Conservation (phyloP, 169 alveolate species). For the Plasmodium gaboni region DNA sequence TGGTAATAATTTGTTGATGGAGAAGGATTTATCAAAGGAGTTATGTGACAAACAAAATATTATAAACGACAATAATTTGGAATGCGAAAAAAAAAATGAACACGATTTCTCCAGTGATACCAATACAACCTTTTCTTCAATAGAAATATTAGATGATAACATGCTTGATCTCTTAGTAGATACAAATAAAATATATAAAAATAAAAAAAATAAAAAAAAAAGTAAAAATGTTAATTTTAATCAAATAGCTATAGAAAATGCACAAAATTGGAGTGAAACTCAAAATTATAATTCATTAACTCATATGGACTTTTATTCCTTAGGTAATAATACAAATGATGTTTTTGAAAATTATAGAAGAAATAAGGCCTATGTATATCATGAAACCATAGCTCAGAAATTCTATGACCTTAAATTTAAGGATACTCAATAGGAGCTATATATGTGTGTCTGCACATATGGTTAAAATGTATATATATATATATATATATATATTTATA, state of each 20-base stretch:
- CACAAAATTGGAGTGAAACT: conserved; percentile 73
- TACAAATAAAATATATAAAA: conserved; percentile 25
- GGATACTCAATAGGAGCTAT: background rate
- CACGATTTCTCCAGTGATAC: conserved; percentile 34
- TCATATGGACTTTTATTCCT: conserved; percentile 35
- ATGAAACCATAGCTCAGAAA: conserved; percentile 66
- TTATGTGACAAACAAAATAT: background rate
- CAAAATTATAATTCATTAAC: background rate
- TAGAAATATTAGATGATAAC: conserved; percentile 52
- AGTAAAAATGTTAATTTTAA: conserved; percentile 52
- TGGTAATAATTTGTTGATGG: too few relatives aligned
- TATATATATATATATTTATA: too few relatives aligned
- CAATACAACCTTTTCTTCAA: conserved; percentile 66
- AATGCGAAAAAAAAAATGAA: conserved; percentile 8
- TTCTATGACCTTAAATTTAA: conserved; percentile 52
- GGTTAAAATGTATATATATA: too few relatives aligned
- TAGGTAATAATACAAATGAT: conserved; percentile 11
- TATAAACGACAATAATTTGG: background rate
- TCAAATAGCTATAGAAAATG: conserved; percentile 74
- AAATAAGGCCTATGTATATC: conserved; percentile 65
- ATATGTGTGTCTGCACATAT: too few relatives aligned
- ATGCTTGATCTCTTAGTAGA: conserved; percentile 61
- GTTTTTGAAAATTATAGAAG: conserved; percentile 72
- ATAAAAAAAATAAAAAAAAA: conserved; percentile 66
- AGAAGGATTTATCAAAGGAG: too few relatives aligned